Evolutionary conservation across 139 green algal species (phyloP).

Genomic region (Chlorella sorokiniana): DNA sequence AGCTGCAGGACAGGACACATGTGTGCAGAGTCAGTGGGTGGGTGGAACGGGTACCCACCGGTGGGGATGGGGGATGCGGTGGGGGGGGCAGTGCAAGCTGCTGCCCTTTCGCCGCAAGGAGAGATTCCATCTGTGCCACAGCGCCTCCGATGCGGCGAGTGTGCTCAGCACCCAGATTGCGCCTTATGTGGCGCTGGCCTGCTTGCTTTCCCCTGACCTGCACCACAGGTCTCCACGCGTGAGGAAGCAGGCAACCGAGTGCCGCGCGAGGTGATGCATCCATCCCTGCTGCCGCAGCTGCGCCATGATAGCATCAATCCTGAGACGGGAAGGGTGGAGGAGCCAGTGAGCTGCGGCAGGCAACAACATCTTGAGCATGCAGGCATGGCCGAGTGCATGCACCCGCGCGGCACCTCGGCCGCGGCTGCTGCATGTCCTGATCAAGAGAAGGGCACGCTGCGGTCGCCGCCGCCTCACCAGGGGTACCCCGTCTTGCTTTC

Average conservation of each 20-base stretch:
- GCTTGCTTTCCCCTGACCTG: slow-evolving; percentile 71
- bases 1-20: slow-evolving; percentile 45
- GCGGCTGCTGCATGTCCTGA: too few relatives aligned
- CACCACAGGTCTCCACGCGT: slow-evolving; percentile 79
- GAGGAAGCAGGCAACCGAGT: slow-evolving; percentile 95
- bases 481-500: slow-evolving; percentile 65
- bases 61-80: too few relatives aligned
- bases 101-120: too few relatives aligned
- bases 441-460: too few relatives aligned
- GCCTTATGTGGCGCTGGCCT: too few relatives aligned
- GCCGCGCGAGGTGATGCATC: slow-evolving; percentile 94
- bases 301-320: slow-evolving; percentile 94
- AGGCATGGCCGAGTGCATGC: too few relatives aligned
- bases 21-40: neutral
- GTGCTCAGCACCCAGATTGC: neutral
- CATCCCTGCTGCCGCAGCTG: slow-evolving; percentile 35
- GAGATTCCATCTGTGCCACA: too few relatives aligned
- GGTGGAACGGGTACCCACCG: too few relatives aligned
- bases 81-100: too few relatives aligned
- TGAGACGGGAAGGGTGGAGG: slow-evolving; percentile 34
- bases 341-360: neutral
- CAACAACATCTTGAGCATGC: neutral
- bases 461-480: slow-evolving; percentile 40
- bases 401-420: too few relatives aligned
- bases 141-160: too few relatives aligned